Conservation (phyloP, 176 grass and related monocot species). For the Eleusine indica region DNA sequence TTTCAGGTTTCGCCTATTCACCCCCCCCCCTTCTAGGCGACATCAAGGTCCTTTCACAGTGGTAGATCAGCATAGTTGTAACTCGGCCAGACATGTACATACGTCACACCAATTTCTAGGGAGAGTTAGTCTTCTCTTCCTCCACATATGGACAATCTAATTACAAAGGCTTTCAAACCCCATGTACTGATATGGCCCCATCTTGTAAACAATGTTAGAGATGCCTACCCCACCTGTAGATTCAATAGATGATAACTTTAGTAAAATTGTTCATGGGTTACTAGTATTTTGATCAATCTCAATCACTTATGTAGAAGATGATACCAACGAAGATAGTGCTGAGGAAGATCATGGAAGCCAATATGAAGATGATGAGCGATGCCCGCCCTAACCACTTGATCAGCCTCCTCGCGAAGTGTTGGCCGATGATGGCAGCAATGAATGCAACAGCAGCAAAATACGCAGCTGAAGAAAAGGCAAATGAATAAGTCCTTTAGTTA, state of each 20-base stretch:
- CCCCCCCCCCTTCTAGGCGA: too few species aligned
- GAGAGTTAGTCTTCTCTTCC: too few species aligned
- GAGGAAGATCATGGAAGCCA: constrained; percentile 71
- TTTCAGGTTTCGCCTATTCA: too few species aligned
- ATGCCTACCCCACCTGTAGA: constrained; percentile 67
- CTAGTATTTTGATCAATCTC: too few species aligned
- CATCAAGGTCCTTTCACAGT: too few species aligned
- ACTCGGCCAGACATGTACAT: too few species aligned
- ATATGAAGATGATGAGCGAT: constrained; percentile 73
- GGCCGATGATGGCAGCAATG: constrained; percentile 51
- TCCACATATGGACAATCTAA: too few species aligned
- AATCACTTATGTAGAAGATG: background rate
- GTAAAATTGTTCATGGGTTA: too few species aligned
- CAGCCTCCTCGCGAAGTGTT: constrained; percentile 55
- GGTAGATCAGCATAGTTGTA: too few species aligned
- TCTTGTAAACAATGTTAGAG: constrained; percentile 52
- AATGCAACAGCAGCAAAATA: constrained; percentile 53
- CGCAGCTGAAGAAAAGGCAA: constrained; percentile 42
- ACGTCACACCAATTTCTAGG: too few species aligned
- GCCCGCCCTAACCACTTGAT: constrained; percentile 63
- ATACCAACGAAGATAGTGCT: constrained; percentile 62
- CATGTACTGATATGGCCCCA: constrained; percentile 65
- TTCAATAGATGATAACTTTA: background rate
- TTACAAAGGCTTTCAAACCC: constrained; percentile 67
- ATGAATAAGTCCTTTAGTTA: background rate